Conservation (phyloP, 768 basidiomycete genomes). For the Phylloporus scabripes region DNA sequence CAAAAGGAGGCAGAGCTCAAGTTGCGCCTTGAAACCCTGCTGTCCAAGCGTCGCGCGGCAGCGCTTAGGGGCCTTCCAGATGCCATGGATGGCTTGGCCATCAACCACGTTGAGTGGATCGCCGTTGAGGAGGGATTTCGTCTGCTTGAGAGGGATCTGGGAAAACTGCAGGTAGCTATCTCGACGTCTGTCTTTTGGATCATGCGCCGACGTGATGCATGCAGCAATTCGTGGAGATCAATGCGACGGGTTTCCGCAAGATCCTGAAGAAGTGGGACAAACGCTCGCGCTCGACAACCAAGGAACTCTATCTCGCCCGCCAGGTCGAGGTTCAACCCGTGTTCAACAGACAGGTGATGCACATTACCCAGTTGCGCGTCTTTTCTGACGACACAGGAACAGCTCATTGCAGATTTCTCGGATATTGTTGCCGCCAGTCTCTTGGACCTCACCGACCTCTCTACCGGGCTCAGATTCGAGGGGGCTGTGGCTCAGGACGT, state of each 20-base stretch:
- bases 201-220: slow-evolving; percentile 13
- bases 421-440: slow-evolving; percentile 86
- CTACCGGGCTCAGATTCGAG: slow-evolving; percentile 72
- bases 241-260: slow-evolving; percentile 94
- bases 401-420: slow-evolving; percentile 93
- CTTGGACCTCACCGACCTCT: slow-evolving; percentile 71
- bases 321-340: slow-evolving; percentile 99
- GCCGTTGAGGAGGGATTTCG: slow-evolving; percentile 96
- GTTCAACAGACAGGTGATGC: slow-evolving; percentile 86
- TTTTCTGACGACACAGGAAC: slow-evolving; percentile 9
- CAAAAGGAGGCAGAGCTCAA: slow-evolving; percentile 96
- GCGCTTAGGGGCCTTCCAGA: slow-evolving; percentile 70
- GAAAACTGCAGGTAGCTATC: slow-evolving; percentile 78
- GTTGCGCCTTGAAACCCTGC: slow-evolving; percentile 83
- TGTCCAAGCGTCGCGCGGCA: slow-evolving; percentile 88
- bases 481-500: slow-evolving; percentile 72
- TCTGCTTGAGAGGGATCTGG: slow-evolving; percentile 87
- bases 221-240: slow-evolving; percentile 96
- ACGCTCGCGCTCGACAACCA: slow-evolving; percentile 89
- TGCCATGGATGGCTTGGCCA: slow-evolving; percentile 50
- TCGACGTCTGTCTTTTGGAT: slow-evolving; percentile 7
- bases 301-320: slow-evolving; percentile 90
- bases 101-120: slow-evolving; percentile 80
- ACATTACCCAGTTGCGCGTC: background rate
- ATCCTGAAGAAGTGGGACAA: slow-evolving; percentile 99